Conservation (phyloP, 371 early-diverging fungal genomes). For the Mortierella sp. region DNA sequence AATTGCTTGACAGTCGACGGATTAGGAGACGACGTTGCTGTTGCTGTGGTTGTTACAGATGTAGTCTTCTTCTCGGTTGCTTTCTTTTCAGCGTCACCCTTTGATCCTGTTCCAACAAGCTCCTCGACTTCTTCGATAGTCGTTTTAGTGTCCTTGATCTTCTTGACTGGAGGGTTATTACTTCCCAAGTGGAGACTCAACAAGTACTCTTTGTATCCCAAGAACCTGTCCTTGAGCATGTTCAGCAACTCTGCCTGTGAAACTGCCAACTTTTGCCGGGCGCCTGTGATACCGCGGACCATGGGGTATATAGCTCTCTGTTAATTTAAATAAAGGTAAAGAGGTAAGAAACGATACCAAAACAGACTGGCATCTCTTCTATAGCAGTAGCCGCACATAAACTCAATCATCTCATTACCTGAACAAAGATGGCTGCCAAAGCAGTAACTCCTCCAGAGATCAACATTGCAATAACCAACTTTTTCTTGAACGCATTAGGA, state of each 20-base stretch:
- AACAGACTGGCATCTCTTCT: neutral
- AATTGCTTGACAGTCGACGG: slow-evolving; percentile 44
- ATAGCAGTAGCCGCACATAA: neutral
- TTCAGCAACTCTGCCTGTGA: slow-evolving; percentile 55
- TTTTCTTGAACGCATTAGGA: slow-evolving; percentile 51
- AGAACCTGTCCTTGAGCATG: slow-evolving; percentile 51
- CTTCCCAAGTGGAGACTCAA: slow-evolving; percentile 37
- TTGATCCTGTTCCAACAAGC: neutral
- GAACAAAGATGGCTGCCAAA: slow-evolving; percentile 39
- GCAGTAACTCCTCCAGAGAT: slow-evolving; percentile 55
- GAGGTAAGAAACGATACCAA: neutral
- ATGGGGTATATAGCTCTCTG: slow-evolving; percentile 58
- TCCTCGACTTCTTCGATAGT: slow-evolving; percentile 39
- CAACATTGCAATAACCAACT: slow-evolving; percentile 52
- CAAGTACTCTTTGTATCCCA: slow-evolving; percentile 46
- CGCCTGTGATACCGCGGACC: slow-evolving; percentile 53
- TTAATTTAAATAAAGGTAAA: neutral
- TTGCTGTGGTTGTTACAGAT: neutral
- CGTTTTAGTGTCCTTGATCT: slow-evolving; percentile 35
- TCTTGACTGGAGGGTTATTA: slow-evolving; percentile 24
- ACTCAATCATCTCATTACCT: slow-evolving; percentile 31
- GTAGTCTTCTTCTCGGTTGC: slow-evolving; percentile 1
- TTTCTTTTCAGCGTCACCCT: neutral
- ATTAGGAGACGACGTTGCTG: neutral
- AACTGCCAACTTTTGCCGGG: slow-evolving; percentile 45